Base-by-base conservation (phyloP, 768 basidiomycete genomes). In the Mycena latifolia region DNA sequence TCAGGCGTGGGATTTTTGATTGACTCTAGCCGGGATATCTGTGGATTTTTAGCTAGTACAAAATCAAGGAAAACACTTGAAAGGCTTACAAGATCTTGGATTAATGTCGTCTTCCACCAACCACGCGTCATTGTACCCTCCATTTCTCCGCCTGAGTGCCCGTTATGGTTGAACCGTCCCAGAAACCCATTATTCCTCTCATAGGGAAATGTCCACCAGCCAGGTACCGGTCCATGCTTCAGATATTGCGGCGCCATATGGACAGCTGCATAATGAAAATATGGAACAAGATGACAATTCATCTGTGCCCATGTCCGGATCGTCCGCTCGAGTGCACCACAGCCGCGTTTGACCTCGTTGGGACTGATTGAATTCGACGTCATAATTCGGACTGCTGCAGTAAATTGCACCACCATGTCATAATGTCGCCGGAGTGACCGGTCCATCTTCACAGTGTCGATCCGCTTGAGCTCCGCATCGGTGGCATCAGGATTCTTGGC, bases 51-150 rank as follows among this genome's bases (percentile, higher is more conserved):
- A 17, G 15, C 31, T 3, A n/a, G n/a, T n/a, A n/a, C n/a, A n/a
- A n/a, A n/a, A n/a, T n/a, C n/a, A n/a, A n/a, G n/a, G n/a, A n/a
- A n/a, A n/a, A n/a, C n/a, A n/a, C n/a, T n/a, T 7, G 7, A 37
- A 33, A 43, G 25, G 48, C 65, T 25, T 20, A 68, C 71, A 5
- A 72, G 41, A 53, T 70, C 66, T 18, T 55, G 59, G 15, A 72
- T 62, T 8, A 60, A 45, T 1, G 55, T 56, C 3, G 47, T 50
- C 50, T 70, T 70, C 65, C 65, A 67, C 69, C 71, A 72, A 2
- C 57, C 51, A 12, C 69, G 61, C 71, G 70, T 72, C 69, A 70
- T 70, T 22, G 71, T 72, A 2, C 55, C 61, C 46, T 72, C 71
- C 10, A 72, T 41, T 47, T 72, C 69, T 11, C 71, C 71, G 1